Conservation (phyloP, 306 rosid genomes). For the Corylus heterophylla region DNA sequence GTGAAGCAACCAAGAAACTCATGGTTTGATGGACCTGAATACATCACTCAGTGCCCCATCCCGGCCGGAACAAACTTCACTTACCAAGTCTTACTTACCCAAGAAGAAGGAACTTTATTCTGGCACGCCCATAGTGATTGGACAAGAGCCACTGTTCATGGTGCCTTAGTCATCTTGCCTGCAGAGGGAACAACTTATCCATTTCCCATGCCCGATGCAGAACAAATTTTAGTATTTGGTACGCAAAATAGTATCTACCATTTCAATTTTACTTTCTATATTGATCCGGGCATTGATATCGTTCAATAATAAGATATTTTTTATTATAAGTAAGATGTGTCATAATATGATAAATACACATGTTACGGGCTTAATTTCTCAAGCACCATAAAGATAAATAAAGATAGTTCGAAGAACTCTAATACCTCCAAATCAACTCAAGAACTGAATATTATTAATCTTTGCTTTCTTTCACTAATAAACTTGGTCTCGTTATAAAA, state of each 20-base stretch:
- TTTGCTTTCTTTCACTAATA: too few species aligned
- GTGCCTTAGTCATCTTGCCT: background rate
- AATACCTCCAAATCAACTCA: too few species aligned
- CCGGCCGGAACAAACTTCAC: background rate
- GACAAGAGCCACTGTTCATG: background rate
- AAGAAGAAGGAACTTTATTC: background rate
- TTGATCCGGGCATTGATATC: too few species aligned
- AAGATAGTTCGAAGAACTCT: too few species aligned
- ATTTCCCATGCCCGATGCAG: conserved; percentile 2
- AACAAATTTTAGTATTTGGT: conserved; percentile 6
- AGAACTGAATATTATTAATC: too few species aligned
- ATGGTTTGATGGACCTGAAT: conserved; percentile 15
- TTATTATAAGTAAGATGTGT: too few species aligned
- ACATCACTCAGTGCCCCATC: conserved; percentile 6
- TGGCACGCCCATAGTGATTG: conserved; percentile 11
- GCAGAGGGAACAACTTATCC: conserved; percentile 11
- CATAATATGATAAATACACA: too few species aligned
- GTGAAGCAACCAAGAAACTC: conserved; percentile 6
- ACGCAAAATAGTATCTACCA: background rate
- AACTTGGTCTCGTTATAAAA: too few species aligned
- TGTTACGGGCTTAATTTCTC: too few species aligned
- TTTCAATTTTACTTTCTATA: too few species aligned
- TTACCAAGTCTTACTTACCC: background rate
- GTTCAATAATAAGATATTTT: too few species aligned
- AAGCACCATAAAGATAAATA: too few species aligned